phyloP scores from a whole-genome alignment of 345 rosid genomes.

The Aquilaria yunnanensis region DNA sequence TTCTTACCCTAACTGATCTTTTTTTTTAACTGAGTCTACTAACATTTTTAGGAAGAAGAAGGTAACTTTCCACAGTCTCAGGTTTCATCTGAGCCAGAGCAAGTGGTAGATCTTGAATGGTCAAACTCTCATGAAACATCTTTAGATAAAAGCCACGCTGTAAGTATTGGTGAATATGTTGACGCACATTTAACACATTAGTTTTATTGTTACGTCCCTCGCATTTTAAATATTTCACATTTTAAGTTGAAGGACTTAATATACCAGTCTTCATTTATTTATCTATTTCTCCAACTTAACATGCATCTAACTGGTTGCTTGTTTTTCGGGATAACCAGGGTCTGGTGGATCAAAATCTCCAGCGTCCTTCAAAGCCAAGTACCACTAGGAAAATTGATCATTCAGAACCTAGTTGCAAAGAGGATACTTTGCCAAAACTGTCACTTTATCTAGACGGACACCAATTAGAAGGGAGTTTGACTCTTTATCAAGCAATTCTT shows the following conservation, averaged over 20 bases:
- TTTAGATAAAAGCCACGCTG: constrained; percentile 19
- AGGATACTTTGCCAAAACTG: constrained; percentile 35
- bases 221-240: no score
- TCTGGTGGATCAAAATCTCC: constrained; percentile 19
- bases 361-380: constrained; percentile 24
- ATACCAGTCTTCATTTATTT: background rate
- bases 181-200: no score
- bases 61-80: constrained; percentile 23
- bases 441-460: constrained; percentile 61
- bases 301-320: background rate
- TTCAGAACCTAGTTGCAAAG: constrained; percentile 27
- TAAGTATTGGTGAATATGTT: constrained; percentile 16
- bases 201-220: no score
- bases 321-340: constrained; percentile 22
- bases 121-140: constrained; percentile 21
- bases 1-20: constrained; percentile 1
- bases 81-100: constrained; percentile 27
- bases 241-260: no score
- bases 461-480: constrained; percentile 43
- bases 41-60: constrained; percentile 25
- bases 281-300: background rate
- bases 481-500: constrained; percentile 79
- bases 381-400: constrained; percentile 13
- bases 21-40: constrained; percentile 2
- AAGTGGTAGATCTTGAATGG: constrained; percentile 18